A percentile compares a stretch with the other conserved stretches of the same genome.
Conservation (phyloP, 1,284 basidiomycete species). For the Rugosomyces carneus region DNA sequence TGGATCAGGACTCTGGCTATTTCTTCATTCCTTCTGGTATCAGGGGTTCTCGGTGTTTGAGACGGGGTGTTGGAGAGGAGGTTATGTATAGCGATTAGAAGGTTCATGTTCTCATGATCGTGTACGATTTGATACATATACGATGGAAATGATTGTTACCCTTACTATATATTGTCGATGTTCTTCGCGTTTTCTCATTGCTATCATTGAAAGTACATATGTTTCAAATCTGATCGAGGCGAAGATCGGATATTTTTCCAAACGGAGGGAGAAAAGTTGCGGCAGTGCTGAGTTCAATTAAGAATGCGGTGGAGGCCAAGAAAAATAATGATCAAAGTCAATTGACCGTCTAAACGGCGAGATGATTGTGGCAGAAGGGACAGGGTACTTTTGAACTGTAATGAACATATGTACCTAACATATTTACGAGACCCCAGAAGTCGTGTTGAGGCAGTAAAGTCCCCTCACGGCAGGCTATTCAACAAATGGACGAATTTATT, state of each 20-base stretch:
- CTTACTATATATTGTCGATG: neutral
- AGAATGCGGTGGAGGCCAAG: neutral
- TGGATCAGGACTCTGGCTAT: neutral
- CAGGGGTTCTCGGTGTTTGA: neutral
- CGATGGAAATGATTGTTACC: neutral
- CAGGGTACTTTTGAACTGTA: neutral
- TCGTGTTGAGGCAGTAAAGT: neutral
- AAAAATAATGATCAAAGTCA: neutral
- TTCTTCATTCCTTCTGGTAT: neutral
- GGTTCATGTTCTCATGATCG: neutral
- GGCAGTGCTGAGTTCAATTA: neutral
- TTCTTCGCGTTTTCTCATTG: neutral
- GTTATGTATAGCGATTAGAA: neutral
- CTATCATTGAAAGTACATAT: neutral
- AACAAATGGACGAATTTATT: neutral
- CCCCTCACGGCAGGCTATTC: neutral
- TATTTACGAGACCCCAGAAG: neutral
- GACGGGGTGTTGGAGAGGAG: neutral
- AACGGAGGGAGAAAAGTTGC: constrained; percentile 2
- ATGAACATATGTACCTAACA: neutral
- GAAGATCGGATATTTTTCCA: neutral
- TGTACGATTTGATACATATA: neutral
- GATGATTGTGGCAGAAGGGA: neutral
- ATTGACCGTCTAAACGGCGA: neutral
- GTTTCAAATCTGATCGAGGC: neutral